Base-by-base conservation (phyloP, 208 protist species). In the Trypanosoma melophagium region DNA sequence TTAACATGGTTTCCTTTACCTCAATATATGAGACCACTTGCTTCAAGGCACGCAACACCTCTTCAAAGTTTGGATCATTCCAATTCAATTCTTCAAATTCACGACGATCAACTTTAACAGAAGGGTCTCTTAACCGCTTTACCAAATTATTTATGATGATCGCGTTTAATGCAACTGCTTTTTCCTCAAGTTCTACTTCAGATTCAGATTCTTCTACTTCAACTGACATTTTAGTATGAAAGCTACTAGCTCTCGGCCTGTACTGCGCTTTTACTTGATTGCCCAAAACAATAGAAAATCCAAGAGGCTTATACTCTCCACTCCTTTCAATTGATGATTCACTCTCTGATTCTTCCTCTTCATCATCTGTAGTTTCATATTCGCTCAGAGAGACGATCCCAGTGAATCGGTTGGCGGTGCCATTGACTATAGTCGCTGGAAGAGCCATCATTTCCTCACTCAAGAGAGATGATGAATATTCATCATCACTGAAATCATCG, bases 1-100 rank as follows among this genome's bases (percentile, higher is more conserved):
- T 71, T 9, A 81, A 35, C 17, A 74, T 73, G 17, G 69, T 75
- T 17, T 77, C 80, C 47, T 82, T 92, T 12, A 80, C 83, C 68
- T 92, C 82, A 75, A 87, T 66, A 69, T 78, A 82, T 19, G 75
- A 71, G 19, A 74, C 80, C 28, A 92, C 63, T 44, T 79, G 44
- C n/a, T 53, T 69, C 21, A 89, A 38, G 22, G 73, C 59, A n/a
- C 44, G 54, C 2, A 87, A 66, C 21, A 77, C 73, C 14, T 71
- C 51, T 19, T 86, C 67, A 57, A 85, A 85, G 49, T 76, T 77
- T 14, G 70, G 72, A 64, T 85, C 72, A 53, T 71, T 71, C 77
- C 77, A 89, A 54, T 86, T 74, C n/a, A 91, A 65, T 47, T 74
- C 45, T 76, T 67, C 61, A 79, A 75, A 74, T 10, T 74, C 68